These are phyloP conservation scores for Mycena capillaripes DNA, from an alignment of 768 basidiomycete species.

Conservation along the genomic window DNA sequence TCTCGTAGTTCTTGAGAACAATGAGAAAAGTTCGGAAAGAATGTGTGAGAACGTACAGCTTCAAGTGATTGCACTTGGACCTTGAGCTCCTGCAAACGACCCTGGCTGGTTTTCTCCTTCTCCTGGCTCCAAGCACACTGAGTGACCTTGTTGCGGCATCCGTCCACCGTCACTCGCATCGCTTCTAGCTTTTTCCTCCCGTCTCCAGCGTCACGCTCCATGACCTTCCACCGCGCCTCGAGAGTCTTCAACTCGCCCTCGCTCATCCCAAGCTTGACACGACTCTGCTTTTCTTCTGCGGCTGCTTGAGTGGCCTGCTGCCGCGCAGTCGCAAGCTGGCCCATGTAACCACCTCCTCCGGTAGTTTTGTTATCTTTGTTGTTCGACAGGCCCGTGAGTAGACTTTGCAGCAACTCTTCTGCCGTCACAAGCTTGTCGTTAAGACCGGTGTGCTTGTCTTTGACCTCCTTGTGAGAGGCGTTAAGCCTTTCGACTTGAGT, in stretches of 20 bases:
- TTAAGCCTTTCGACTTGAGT: constrained; percentile 69
- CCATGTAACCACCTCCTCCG: constrained; percentile 94
- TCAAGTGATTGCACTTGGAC: constrained; percentile 66
- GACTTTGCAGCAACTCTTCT: constrained; percentile 95
- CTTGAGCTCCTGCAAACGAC: constrained; percentile 64
- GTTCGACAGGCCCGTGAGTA: constrained; percentile 92
- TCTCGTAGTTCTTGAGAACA: constrained; percentile 73
- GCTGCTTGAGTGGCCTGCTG: constrained; percentile 79
- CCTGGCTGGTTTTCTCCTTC: constrained; percentile 73
- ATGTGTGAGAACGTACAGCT: constrained; percentile 65
- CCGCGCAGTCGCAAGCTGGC: constrained; percentile 91
- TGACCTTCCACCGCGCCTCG: constrained; percentile 84
- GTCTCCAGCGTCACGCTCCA: constrained; percentile 87
- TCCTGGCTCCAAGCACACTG: constrained; percentile 83
- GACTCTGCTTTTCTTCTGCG: constrained; percentile 89
- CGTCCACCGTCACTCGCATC: constrained; percentile 71
- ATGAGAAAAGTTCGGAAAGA: constrained; percentile 25
- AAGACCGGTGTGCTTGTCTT: constrained; percentile 75
- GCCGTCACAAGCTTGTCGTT: constrained; percentile 75
- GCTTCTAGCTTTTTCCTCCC: constrained; percentile 76
- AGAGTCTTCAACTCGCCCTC: constrained; percentile 84
- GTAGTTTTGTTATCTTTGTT: constrained; percentile 68
- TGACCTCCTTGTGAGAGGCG: constrained; percentile 70
- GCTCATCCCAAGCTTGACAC: constrained; percentile 79
- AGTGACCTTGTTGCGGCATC: constrained; percentile 63